Conservation (phyloP, 306 rosid genomes). For the Hippophae tibetana region DNA sequence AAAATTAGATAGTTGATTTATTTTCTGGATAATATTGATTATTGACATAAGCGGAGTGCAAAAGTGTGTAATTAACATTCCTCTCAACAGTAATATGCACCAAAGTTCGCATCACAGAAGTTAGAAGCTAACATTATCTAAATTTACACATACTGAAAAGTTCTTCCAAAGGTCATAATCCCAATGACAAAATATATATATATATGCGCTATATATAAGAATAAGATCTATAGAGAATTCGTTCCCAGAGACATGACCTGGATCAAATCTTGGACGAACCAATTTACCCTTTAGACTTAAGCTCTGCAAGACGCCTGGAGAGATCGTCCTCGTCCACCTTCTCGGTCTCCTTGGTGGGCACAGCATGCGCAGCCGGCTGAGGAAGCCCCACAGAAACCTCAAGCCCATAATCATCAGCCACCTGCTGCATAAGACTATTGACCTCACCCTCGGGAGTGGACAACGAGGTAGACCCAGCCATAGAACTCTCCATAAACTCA, state of each 20-base stretch:
- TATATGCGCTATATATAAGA: background rate
- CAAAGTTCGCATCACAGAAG: too few relatives aligned
- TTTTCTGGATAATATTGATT: too few relatives aligned
- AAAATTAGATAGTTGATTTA: too few relatives aligned
- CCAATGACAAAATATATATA: background rate
- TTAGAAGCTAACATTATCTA: too few relatives aligned
- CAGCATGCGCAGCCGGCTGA: constrained; percentile 75
- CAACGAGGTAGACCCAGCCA: constrained; percentile 92
- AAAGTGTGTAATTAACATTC: too few relatives aligned
- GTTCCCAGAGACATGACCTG: background rate
- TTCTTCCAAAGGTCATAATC: background rate
- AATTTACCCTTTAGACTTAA: constrained; percentile 79
- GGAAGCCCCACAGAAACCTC: constrained; percentile 96
- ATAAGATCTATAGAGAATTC: background rate
- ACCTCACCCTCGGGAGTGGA: constrained; percentile 94
- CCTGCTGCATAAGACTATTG: constrained; percentile 91
- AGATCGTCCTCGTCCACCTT: constrained; percentile 82
- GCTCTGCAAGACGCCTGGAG: constrained; percentile 85
- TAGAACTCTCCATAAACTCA: constrained; percentile 87
- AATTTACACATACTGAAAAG: too few relatives aligned
- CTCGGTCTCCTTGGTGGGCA: constrained; percentile 72
- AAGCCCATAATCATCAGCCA: constrained; percentile 88
- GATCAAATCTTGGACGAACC: background rate
- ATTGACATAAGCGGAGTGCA: too few relatives aligned
- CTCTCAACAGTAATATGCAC: too few relatives aligned